A percentile compares a stretch with the other conserved stretches of the same genome.
These are phyloP conservation scores for Triangularia verruculosa DNA, from an alignment of 2,329 filamentous ascomycete species.

Conservation along the genomic window DNA sequence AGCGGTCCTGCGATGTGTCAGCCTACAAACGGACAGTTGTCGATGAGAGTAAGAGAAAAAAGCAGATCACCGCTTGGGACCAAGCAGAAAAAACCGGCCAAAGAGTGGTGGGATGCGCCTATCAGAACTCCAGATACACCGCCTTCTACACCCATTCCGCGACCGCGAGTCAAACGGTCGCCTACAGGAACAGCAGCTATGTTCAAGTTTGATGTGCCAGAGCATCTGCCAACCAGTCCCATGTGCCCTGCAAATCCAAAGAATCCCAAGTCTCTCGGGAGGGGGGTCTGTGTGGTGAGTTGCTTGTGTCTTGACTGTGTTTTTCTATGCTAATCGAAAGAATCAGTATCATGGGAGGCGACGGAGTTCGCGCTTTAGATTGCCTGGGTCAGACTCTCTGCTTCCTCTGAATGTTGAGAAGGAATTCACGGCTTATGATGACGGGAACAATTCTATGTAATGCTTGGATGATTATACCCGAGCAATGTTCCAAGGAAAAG, in stretches of 20 bases:
- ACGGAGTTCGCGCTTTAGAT: slow-evolving; percentile 4
- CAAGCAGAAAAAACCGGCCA: not conserved
- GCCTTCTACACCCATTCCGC: not conserved
- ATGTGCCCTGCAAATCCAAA: slow-evolving; percentile 50
- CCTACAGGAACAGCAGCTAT: not conserved
- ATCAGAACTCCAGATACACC: slow-evolving; percentile 14
- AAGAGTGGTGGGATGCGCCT: slow-evolving; percentile 22
- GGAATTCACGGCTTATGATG: not conserved
- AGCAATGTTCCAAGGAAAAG: not conserved
- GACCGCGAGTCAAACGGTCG: not conserved
- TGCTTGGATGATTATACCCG: not conserved
- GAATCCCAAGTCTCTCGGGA: slow-evolving; percentile 41
- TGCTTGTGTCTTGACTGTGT: not conserved
- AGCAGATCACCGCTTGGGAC: not conserved
- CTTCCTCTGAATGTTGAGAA: not conserved
- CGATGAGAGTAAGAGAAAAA: not conserved
- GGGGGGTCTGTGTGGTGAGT: slow-evolving; percentile 45
- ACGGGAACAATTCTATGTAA: slow-evolving; percentile 1
- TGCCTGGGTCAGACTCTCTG: slow-evolving; percentile 4
- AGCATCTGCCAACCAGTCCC: slow-evolving; percentile 50
- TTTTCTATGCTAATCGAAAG: not conserved
- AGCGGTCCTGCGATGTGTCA: not conserved
- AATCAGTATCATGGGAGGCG: slow-evolving; percentile 17
- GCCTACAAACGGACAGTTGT: too few species aligned
- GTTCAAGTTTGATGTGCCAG: slow-evolving; percentile 50